Base-by-base conservation (phyloP, 2,329 filamentous ascomycete species). In the Colletotrichum neosansevieriae region DNA sequence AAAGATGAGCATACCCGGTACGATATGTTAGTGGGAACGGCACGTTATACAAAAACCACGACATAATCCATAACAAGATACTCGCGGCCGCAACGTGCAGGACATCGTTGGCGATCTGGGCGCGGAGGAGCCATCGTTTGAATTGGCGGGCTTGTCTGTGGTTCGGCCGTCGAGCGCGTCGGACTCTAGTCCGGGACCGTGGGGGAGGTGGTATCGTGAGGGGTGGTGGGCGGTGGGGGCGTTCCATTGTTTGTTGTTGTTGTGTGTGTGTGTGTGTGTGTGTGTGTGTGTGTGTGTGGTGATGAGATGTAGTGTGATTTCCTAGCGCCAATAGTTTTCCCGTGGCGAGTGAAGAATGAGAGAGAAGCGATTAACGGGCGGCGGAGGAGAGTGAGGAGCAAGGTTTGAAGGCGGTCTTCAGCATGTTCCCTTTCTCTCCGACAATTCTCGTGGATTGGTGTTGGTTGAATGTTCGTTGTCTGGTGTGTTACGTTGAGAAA, bases 31-130 rank as follows among this genome's bases (percentile, higher is more conserved):
- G 51, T 57, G 74, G 70, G 29, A 66, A 64, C 2, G 72, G 50
- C 59, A 75, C 73, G n/a, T 74, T 76, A 49, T 71, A 69, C 29
- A 79, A 67, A 67, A 78, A 79, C 61, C 76, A 74, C 29, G 72
- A 73, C 75, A 79, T 73, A 66, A 78, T 74, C 65, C 77, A 63
- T 45, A 77, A 68, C 62, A 77, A 70, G 53, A 78, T 71, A 67
- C 76, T 70, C 70, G 76, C 76, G 44, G 75, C 71, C 15, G 76
- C 63, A 34, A 77, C 72, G 60, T 79, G 77, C 65, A 72, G 63
- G 10, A 78, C 75, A 54, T 79, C 76, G 56, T 72, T 72, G 2
- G 73, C 71, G 10, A 79, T 72, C 50, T 74, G 73, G 49, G 78
- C 63, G 71, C 63, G 49, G 19, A 70, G 36, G 11, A 63, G 40